These are phyloP conservation scores for Meyerozyma guilliermondii DNA, from an alignment of 1,139 yeast genomes.

Conservation along the genomic window DNA sequence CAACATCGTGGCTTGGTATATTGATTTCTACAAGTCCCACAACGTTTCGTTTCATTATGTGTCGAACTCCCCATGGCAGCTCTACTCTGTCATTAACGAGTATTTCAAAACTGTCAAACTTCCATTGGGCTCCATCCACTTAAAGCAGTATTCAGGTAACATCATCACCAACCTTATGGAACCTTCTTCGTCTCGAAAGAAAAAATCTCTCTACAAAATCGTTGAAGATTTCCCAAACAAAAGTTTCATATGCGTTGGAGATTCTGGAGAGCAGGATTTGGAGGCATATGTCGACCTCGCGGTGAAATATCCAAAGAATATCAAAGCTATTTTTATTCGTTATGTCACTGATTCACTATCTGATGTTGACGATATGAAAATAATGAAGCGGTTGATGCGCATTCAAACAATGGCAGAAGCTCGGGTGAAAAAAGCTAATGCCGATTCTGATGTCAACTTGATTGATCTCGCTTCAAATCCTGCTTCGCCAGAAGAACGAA, in stretches of 20 bases:
- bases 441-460: slow-evolving; percentile 18
- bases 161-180: slow-evolving; percentile 76
- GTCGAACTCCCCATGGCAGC: slow-evolving; percentile 92
- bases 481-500: slow-evolving; percentile 10
- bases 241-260: slow-evolving; percentile 82
- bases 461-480: slow-evolving; percentile 30
- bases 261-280: slow-evolving; percentile 91
- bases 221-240: slow-evolving; percentile 71
- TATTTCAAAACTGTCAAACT: slow-evolving; percentile 53
- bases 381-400: slow-evolving; percentile 29
- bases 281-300: slow-evolving; percentile 86
- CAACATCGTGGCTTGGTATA: slow-evolving; percentile 70
- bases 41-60: slow-evolving; percentile 78
- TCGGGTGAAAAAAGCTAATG: slow-evolving; percentile 1
- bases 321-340: slow-evolving; percentile 75
- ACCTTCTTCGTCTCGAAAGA: slow-evolving; percentile 80
- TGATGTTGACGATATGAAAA: slow-evolving; percentile 40
- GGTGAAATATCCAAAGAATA: slow-evolving; percentile 50
- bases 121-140: slow-evolving; percentile 75
- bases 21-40: slow-evolving; percentile 26
- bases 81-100: slow-evolving; percentile 59
- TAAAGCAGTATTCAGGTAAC: slow-evolving; percentile 84
- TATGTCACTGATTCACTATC: slow-evolving; percentile 70
- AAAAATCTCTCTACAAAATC: slow-evolving; percentile 58
- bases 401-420: slow-evolving; percentile 8